Evolutionary conservation across 75 land plant genomes (phyloP), one percentile per base, ranked within the genome.

Genomic region (Isoetes taiwanensis): DNA sequence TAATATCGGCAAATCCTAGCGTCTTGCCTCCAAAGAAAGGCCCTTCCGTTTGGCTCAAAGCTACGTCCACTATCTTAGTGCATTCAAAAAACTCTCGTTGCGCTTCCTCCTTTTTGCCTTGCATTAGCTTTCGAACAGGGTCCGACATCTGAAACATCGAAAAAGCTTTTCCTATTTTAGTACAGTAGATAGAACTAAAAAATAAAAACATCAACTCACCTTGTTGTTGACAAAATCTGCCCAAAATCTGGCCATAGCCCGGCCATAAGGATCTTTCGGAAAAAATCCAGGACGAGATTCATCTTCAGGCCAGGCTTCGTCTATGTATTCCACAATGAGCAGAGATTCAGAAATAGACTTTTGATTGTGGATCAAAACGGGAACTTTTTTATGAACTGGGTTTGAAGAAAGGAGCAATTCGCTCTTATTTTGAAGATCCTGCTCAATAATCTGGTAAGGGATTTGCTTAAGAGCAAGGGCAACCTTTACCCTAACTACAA

Each of bases 171-270:
- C n/a, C n/a, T n/a, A n/a, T n/a, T n/a, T n/a, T n/a, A n/a, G n/a
- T n/a, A n/a, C n/a, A n/a, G n/a, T n/a, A n/a, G n/a, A n/a, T n/a
- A n/a, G n/a, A n/a, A n/a, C n/a, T n/a, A n/a, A n/a, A n/a, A n/a
- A n/a, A n/a, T n/a, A n/a, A n/a, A n/a, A n/a, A n/a, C n/a, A n/a
- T n/a, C n/a, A n/a, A n/a, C n/a, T 33, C 11, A 46, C 50, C 50
- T 46, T 46, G 21, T 46, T 16, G 50, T 46, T 23, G 50, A 46
- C 50, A n/a, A 8, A 46, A 19, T 46, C 50, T 4, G 50, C 50
- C 50, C 50, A 46, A 23, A 46, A 46, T 5, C 50, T 16, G 16
- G 50, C 50, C 16, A 23, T 46, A 23, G 50, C 50, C 6, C 50
- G 50, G 8, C 12, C 50, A 23, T 19, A 46, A 6, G 50, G 12